These are phyloP conservation scores for Cryptococcus sp. DNA, from an alignment of 1,284 basidiomycete species.

Conservation along the genomic window DNA sequence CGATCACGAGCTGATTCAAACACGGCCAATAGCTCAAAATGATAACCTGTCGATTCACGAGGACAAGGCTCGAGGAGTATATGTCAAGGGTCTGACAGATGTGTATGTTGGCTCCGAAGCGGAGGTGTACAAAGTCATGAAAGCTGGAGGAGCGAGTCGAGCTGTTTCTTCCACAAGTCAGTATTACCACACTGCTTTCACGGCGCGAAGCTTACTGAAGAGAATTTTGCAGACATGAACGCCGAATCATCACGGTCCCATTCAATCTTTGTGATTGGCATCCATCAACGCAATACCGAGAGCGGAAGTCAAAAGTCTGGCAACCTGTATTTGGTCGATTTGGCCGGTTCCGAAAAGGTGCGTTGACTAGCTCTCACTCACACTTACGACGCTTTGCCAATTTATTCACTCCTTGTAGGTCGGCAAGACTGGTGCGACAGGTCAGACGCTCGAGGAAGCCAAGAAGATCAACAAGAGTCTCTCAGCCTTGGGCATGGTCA, in stretches of 20 bases:
- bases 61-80: slow-evolving; percentile 96
- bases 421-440: slow-evolving; percentile 98
- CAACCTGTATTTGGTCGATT: slow-evolving; percentile 95
- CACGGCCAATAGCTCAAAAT: slow-evolving; percentile 74
- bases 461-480: slow-evolving; percentile 99
- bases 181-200: slow-evolving; percentile 40
- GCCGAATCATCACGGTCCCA: slow-evolving; percentile 98
- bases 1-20: too few relatives aligned
- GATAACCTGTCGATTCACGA: slow-evolving; percentile 99
- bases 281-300: slow-evolving; percentile 95
- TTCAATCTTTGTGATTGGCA: slow-evolving; percentile 97
- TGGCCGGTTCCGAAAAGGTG: slow-evolving; percentile 98
- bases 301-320: slow-evolving; percentile 94
- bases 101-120: slow-evolving; percentile 94
- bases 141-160: slow-evolving; percentile 86
- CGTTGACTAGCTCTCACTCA: not conserved
- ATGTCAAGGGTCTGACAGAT: slow-evolving; percentile 96
- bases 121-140: slow-evolving; percentile 99
- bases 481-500: slow-evolving; percentile 98
- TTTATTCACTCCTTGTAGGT: slow-evolving; percentile 37
- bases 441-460: slow-evolving; percentile 97
- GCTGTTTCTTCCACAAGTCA: slow-evolving; percentile 93
- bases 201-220: not conserved
- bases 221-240: slow-evolving; percentile 85
- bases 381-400: not conserved